Evolutionary conservation across 1,284 basidiomycete genomes (phyloP).

Genomic region (Tremellales sp.): DNA sequence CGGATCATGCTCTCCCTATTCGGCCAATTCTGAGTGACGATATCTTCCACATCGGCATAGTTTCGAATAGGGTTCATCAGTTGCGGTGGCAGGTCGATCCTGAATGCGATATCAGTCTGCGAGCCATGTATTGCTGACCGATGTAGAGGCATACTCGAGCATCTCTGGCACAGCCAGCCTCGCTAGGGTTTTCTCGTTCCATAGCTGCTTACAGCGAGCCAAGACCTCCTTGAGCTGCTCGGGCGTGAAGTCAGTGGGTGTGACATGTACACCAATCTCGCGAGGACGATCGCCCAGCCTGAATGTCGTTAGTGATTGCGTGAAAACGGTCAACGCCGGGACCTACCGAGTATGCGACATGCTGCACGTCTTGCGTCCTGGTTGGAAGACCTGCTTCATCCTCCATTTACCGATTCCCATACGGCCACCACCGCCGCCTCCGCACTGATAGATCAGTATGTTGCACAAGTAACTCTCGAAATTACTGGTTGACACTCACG

Average conservation of each 20-base stretch:
- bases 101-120: constrained; percentile 11
- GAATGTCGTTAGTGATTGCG: neutral
- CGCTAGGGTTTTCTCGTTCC: constrained; percentile 45
- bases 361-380: constrained; percentile 49
- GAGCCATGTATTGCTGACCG: constrained; percentile 4
- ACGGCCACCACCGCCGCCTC: constrained; percentile 47
- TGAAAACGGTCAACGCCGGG: neutral
- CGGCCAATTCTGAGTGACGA: constrained; percentile 44
- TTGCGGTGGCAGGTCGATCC: constrained; percentile 37
- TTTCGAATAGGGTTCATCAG: constrained; percentile 35
- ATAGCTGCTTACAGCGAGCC: constrained; percentile 40
- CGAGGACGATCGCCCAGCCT: constrained; percentile 43
- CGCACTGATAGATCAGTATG: constrained; percentile 33
- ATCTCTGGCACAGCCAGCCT: constrained; percentile 48
- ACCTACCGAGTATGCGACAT: constrained; percentile 44
- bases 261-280: constrained; percentile 45
- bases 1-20: constrained; percentile 42
- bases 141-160: too few relatives aligned
- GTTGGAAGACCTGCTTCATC: constrained; percentile 50
- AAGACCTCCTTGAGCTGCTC: constrained; percentile 46
- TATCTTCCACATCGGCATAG: constrained; percentile 42
- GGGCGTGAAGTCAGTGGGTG: constrained; percentile 40
- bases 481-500: constrained; percentile 12
- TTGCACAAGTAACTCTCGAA: neutral
- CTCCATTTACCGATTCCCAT: constrained; percentile 52